Evolutionary conservation across 202 grass and related monocot species (phyloP).

Genomic region (Musa balbisiana): DNA sequence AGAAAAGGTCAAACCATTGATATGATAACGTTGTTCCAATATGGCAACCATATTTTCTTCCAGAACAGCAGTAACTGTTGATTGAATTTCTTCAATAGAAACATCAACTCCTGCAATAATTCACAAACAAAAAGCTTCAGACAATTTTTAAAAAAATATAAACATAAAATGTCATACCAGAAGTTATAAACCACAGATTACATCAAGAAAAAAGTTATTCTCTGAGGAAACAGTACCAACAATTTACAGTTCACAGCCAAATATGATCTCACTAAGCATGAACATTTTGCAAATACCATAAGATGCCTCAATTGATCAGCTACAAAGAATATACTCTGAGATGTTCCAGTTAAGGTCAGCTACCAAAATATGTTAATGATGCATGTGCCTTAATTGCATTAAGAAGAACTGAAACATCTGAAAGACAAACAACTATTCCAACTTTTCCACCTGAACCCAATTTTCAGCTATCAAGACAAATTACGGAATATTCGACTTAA

Average conservation of each 20-base stretch:
- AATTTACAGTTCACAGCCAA: neutral
- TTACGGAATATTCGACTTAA: no score
- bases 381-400: no score
- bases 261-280: neutral
- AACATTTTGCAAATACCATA: no score
- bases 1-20: slow-evolving; percentile 51
- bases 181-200: neutral
- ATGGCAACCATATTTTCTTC: slow-evolving; percentile 65
- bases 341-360: no score
- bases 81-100: slow-evolving; percentile 73
- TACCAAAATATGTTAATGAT: no score
- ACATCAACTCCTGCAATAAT: slow-evolving; percentile 55
- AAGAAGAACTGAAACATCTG: no score
- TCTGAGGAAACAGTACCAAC: neutral
- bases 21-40: slow-evolving; percentile 71
- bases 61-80: slow-evolving; percentile 50
- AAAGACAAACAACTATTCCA: no score
- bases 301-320: no score
- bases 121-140: neutral
- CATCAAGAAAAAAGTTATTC: neutral
- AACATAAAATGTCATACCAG: neutral
- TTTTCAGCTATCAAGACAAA: no score
- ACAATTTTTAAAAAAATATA: neutral
- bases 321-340: no score
- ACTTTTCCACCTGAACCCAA: no score